A percentile compares a stretch with the other conserved stretches of the same genome.
These are phyloP conservation scores for Macrolepiota dolichaula DNA, from an alignment of 768 basidiomycete genomes.

Conservation along the genomic window DNA sequence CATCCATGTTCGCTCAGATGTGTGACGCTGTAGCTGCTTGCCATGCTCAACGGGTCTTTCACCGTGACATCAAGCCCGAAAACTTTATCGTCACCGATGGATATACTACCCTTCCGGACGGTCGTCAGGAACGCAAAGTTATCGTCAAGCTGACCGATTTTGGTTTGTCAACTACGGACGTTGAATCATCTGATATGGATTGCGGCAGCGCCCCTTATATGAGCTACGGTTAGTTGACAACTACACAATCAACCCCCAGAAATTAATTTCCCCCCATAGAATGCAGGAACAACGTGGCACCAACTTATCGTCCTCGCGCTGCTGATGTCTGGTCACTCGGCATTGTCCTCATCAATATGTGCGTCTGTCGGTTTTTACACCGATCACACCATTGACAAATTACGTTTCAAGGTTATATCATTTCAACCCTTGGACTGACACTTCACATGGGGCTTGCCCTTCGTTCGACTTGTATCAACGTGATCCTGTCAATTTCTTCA, in stretches of 20 bases:
- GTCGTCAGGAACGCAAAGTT: slow-evolving; percentile 76
- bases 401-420: slow-evolving; percentile 78
- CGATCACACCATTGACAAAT: slow-evolving; percentile 10
- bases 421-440: slow-evolving; percentile 97
- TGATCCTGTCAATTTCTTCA: slow-evolving; percentile 82
- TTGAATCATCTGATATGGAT: slow-evolving; percentile 92
- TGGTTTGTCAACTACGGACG: slow-evolving; percentile 88
- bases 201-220: slow-evolving; percentile 99
- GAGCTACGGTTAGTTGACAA: slow-evolving; percentile 76
- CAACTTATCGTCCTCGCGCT: slow-evolving; percentile 89
- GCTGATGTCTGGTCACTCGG: slow-evolving; percentile 99
- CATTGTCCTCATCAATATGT: slow-evolving; percentile 99
- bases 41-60: slow-evolving; percentile 87
- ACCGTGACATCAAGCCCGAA: slow-evolving; percentile 99
- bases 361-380: slow-evolving; percentile 22
- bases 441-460: slow-evolving; percentile 71
- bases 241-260: slow-evolving; percentile 11
- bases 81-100: slow-evolving; percentile 96
- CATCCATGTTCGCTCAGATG: slow-evolving; percentile 99
- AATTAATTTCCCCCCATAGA: slow-evolving; percentile 44
- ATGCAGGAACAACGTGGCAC: slow-evolving; percentile 96
- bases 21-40: slow-evolving; percentile 95
- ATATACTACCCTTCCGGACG: slow-evolving; percentile 48
- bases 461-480: slow-evolving; percentile 81
- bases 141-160: slow-evolving; percentile 97